Percentiles rank a stretch among this genome's conserved stretches.
These are phyloP conservation scores for Chaetothyriales sp. DNA, from an alignment of 2,329 filamentous ascomycete genomes.

Conservation along the genomic window DNA sequence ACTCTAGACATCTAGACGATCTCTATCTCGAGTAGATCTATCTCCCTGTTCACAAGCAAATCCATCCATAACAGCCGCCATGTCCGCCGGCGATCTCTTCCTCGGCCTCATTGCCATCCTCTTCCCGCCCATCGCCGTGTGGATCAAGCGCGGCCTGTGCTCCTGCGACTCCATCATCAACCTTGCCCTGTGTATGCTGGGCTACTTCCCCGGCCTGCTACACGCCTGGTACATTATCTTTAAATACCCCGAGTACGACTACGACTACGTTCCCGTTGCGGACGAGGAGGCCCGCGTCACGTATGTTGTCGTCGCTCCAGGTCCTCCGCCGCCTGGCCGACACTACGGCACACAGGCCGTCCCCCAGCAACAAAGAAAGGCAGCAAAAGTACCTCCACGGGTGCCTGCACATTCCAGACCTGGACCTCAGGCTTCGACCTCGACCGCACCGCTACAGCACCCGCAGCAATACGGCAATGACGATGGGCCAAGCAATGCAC, in stretches of 20 bases:
- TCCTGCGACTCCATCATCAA: conserved; percentile 88
- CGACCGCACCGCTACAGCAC: conserved; percentile 9
- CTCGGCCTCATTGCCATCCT: conserved; percentile 31
- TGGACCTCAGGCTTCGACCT: conserved; percentile 8
- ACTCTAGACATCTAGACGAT: neutral
- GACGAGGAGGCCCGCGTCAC: conserved; percentile 48
- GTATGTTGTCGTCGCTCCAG: conserved; percentile 58
- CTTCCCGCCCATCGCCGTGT: conserved; percentile 48
- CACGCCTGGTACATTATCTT: conserved; percentile 98
- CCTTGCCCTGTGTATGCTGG: conserved; percentile 69
- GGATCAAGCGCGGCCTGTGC: conserved; percentile 92
- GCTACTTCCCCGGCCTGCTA: conserved; percentile 70
- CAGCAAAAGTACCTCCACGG: neutral
- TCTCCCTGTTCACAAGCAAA: neutral
- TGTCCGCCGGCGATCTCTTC: conserved; percentile 23
- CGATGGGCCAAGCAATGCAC: conserved; percentile 23
- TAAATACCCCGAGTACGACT: conserved; percentile 62
- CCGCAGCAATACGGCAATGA: conserved; percentile 14
- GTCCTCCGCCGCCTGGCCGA: conserved; percentile 25
- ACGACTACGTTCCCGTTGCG: conserved; percentile 49
- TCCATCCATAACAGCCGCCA: conserved; percentile 11
- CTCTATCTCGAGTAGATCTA: neutral
- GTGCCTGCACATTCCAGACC: conserved; percentile 16
- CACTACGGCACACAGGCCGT: conserved; percentile 28
- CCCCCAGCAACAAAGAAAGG: conserved; percentile 13